These are phyloP conservation scores for Lyophyllum decastes DNA, from an alignment of 768 basidiomycete species.

Conservation along the genomic window DNA sequence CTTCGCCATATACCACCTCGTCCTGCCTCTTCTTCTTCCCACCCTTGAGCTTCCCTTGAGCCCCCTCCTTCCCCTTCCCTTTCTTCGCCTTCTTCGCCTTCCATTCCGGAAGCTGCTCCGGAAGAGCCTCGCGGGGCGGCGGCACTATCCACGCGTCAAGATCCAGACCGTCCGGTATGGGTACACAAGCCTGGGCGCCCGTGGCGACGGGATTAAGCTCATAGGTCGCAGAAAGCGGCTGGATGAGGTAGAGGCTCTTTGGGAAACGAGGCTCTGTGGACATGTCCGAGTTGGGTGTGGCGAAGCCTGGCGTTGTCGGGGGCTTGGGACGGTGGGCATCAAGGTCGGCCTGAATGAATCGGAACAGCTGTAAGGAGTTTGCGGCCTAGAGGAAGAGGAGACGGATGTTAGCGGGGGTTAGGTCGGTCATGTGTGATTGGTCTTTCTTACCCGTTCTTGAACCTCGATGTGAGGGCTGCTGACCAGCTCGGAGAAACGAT, in stretches of 20 bases:
- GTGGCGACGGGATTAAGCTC: slow-evolving; percentile 85
- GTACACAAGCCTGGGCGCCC: slow-evolving; percentile 79
- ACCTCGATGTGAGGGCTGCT: slow-evolving; percentile 78
- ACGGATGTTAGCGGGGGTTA: slow-evolving; percentile 8
- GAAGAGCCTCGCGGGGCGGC: slow-evolving; percentile 45
- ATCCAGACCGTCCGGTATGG: slow-evolving; percentile 82
- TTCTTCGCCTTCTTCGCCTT: slow-evolving; percentile 56
- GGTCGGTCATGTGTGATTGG: neutral
- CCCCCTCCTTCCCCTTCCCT: slow-evolving; percentile 30
- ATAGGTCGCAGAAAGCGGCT: slow-evolving; percentile 73
- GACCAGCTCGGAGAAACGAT: slow-evolving; percentile 59
- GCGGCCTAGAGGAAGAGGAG: slow-evolving; percentile 58
- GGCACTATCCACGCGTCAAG: slow-evolving; percentile 86
- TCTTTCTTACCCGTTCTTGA: slow-evolving; percentile 74
- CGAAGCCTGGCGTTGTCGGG: slow-evolving; percentile 26
- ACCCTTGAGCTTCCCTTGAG: slow-evolving; percentile 24
- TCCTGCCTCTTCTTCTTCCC: slow-evolving; percentile 36
- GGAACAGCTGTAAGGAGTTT: slow-evolving; percentile 73
- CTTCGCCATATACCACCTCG: slow-evolving; percentile 27
- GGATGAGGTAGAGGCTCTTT: slow-evolving; percentile 85
- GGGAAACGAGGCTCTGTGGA: slow-evolving; percentile 65
- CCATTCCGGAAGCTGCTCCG: slow-evolving; percentile 40
- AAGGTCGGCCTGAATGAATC: slow-evolving; percentile 76
- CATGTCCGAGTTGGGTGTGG: slow-evolving; percentile 36
- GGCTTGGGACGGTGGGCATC: slow-evolving; percentile 49